These are phyloP conservation scores for Pleurotus salmoneostramineus DNA, from an alignment of 768 basidiomycete species.

Conservation along the genomic window DNA sequence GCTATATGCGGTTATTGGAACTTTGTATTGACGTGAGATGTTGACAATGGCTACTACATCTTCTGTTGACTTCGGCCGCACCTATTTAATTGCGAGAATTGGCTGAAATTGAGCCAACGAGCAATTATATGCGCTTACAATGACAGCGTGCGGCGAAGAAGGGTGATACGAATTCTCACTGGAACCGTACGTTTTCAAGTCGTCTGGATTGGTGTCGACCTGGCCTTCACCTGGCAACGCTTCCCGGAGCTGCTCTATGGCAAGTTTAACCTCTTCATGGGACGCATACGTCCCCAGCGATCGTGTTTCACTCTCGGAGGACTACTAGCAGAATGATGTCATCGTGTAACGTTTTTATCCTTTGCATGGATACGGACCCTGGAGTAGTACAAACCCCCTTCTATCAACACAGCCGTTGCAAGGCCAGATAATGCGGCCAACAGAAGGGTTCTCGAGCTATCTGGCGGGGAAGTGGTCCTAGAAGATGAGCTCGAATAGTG, in stretches of 20 bases:
- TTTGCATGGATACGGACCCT: background rate
- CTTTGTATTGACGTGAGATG: constrained; percentile 66
- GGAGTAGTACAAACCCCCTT: background rate
- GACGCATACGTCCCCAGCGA: constrained; percentile 38
- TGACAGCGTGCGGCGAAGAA: constrained; percentile 8
- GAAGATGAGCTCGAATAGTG: too few species aligned
- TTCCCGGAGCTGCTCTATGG: constrained; percentile 44
- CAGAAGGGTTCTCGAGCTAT: background rate
- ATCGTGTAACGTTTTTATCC: background rate
- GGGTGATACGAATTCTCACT: constrained; percentile 49
- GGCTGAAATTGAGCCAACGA: background rate
- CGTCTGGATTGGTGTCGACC: constrained; percentile 44
- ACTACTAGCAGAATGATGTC: background rate
- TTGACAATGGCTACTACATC: constrained; percentile 81
- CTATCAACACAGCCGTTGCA: background rate
- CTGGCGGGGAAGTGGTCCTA: background rate
- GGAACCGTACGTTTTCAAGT: constrained; percentile 51
- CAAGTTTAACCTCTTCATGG: constrained; percentile 45
- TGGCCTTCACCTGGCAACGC: constrained; percentile 31
- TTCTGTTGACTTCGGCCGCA: constrained; percentile 66
- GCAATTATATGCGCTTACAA: background rate
- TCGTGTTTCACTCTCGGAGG: background rate
- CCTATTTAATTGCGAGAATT: constrained; percentile 22
- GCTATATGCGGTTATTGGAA: constrained; percentile 77
- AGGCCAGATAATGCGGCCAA: background rate